Base-by-base conservation (phyloP, 2,329 filamentous ascomycete species). In the Sclerotinia subarctica region DNA sequence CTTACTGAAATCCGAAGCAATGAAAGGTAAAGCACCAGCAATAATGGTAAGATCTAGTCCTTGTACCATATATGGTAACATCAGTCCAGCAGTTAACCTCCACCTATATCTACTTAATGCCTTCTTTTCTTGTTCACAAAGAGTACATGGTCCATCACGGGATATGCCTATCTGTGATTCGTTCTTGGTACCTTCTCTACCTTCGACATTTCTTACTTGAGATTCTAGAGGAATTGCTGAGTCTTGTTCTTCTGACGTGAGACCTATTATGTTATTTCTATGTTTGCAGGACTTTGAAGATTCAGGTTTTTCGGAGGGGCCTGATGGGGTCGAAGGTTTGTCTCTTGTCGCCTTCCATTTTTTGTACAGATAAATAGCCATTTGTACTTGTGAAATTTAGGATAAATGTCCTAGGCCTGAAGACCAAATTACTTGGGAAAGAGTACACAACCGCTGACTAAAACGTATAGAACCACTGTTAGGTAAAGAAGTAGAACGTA, bases 21-120 rank as follows among this genome's bases (percentile, higher is more conserved):
- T 90, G 71, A 83, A 86, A 0, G 86, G 84, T 24, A 88, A 77
- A 0, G 86, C 86, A 15, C 84, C 84, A 2, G 86, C 85, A 15
- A 88, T 81, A 52, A 91, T 88, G 0, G 88, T 91, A 1, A 85
- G 80, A 74, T 91, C 88, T 1, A 91, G 80, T 3, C 86, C 83
- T 68, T 88, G 84, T 0, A 90, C 80, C 11, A 86, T 82, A 73
- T 86, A 90, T 0, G 88, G 88, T 2, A 86, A 78, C 7, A 86
- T 76, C 0, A 91, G 80, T 3, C 87, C 86, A 1, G 83, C 69
- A 51, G 90, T 82, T 15, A 90, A 76, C 73, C 85, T 90, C 81
- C 81, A 85, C 63, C 88, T 81, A 73, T 89, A 82, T 56, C 77
- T 78, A n/a, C 77, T 75, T 42, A 74, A 72, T 19, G 75, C 69